A percentile compares a stretch with the other conserved stretches of the same genome.
These are phyloP conservation scores for Gardenia jasminoides DNA, from an alignment of 257 asterid genomes.

Conservation along the genomic window DNA sequence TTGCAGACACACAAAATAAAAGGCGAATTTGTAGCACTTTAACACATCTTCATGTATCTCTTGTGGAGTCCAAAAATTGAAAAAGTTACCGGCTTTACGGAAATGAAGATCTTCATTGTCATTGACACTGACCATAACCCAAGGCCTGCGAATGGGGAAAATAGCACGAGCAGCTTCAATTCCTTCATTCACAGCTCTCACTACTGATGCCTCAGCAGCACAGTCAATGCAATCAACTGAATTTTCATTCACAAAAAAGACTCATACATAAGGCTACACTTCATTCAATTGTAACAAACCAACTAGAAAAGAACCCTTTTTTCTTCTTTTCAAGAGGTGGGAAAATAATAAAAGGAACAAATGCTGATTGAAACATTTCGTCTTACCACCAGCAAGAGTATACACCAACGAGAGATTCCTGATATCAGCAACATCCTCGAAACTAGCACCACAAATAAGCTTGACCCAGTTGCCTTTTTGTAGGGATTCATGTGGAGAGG, in stretches of 20 bases:
- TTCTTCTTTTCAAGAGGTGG: too few species aligned
- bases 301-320: too few species aligned
- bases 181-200: slow-evolving; percentile 83
- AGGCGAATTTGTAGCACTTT: not conserved
- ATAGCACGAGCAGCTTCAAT: slow-evolving; percentile 72
- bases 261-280: not conserved
- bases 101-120: slow-evolving; percentile 84
- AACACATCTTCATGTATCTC: not conserved
- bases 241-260: slow-evolving; percentile 8
- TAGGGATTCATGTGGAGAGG: slow-evolving; percentile 68
- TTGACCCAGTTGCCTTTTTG: slow-evolving; percentile 86
- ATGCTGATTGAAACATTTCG: not conserved
- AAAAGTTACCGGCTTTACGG: slow-evolving; percentile 65
- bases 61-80: not conserved
- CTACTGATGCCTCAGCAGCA: slow-evolving; percentile 88
- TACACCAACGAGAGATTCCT: slow-evolving; percentile 92
- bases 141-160: slow-evolving; percentile 76
- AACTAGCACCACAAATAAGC: slow-evolving; percentile 96
- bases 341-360: too few species aligned
- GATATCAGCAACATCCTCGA: slow-evolving; percentile 86
- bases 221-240: slow-evolving; percentile 96
- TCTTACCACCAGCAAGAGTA: slow-evolving; percentile 87
- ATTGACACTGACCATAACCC: slow-evolving; percentile 96
- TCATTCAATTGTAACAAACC: not conserved
- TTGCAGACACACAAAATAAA: not conserved